Percentiles rank a stretch among this genome's conserved stretches.
These are phyloP conservation scores for Phytophthora lateralis DNA, from an alignment of 352 stramenopile genomes.

Conservation along the genomic window DNA sequence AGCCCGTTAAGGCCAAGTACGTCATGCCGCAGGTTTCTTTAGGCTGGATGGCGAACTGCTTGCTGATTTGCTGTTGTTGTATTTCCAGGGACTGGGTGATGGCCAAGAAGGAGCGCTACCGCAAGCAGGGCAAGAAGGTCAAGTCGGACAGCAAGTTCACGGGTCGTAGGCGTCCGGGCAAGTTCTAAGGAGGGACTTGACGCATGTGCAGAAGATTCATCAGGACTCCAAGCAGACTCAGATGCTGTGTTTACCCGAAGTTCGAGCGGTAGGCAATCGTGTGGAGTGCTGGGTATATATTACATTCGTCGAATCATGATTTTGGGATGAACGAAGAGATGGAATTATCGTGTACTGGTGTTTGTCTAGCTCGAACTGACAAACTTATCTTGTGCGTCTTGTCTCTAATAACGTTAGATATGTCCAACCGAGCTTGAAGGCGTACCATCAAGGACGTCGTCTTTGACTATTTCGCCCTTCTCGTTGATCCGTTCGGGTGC, in stretches of 20 bases:
- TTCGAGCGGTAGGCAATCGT: background rate
- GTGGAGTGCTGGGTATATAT: constrained; percentile 56
- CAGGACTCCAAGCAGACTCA: constrained; percentile 7
- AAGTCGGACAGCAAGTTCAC: constrained; percentile 99
- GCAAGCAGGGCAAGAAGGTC: constrained; percentile 97
- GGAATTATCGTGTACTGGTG: constrained; percentile 20
- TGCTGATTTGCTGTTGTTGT: constrained; percentile 32
- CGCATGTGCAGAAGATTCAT: constrained; percentile 22
- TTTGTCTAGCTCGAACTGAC: constrained; percentile 14
- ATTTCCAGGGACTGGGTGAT: constrained; percentile 93
- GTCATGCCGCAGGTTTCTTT: constrained; percentile 2
- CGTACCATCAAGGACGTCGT: constrained; percentile 32
- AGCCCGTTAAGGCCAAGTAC: constrained; percentile 73
- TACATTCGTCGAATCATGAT: constrained; percentile 41
- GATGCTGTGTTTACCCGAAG: background rate
- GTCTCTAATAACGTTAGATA: constrained; percentile 27
- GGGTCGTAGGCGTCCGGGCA: constrained; percentile 93
- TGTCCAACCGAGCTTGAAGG: constrained; percentile 23
- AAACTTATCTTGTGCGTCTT: constrained; percentile 2
- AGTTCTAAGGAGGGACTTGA: constrained; percentile 88
- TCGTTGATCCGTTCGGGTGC: constrained; percentile 85
- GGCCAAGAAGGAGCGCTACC: constrained; percentile 97
- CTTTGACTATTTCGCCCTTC: constrained; percentile 79
- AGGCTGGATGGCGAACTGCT: background rate
- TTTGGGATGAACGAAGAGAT: constrained; percentile 21